Evolutionary conservation across 139 green algal species (phyloP), one percentile per base, ranked within the genome.

Genomic region (Marvania coccoides): DNA sequence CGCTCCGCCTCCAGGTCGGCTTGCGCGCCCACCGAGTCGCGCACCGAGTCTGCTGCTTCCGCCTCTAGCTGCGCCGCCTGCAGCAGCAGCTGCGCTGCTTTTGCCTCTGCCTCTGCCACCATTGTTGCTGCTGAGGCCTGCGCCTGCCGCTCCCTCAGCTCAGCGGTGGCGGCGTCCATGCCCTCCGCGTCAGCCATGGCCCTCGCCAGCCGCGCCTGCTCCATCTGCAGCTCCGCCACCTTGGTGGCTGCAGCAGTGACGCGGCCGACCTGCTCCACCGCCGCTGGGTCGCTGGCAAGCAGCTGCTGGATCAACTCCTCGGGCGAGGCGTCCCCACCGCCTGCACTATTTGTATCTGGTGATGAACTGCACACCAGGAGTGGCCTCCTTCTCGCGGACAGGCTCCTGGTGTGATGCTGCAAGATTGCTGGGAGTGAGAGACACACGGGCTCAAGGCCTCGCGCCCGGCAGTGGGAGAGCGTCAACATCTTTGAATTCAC

Each of bases 21-120:
- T 47, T 47, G 28, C n/a, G 40, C 28, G 5, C 2, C 30, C 12
- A 65, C 36, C 48, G 38, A n/a, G 46, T 26, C 28, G 68, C 38
- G 47, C 38, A 65, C 55, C 23, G 65, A 37, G 8, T 45, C 37
- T 0, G 69, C 73, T 6, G 26, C 46, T 15, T 45, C 33, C 10
- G 59, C 67, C 76, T 88, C 57, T 8, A 85, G 47, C 61, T 89
- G 51, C 28, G 80, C 82, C 23, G 80, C 82, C 23, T 39, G 26
- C 47, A 89, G 31, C 58, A 84, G 57, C 39, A 75, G 73, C 64
- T 87, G 73, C 38, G 82, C 82, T 36, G 82, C 83, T 35, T 62
- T 70, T 45, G 84, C 83, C 69, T 90, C 84, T 8, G 84, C 84
- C 14, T 85, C 73, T 6, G 84, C 84, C 64, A 90, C 62, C 26